Evolutionary conservation across 306 rosid species (phyloP), one percentile per base, ranked within the genome.

Genomic region (Begonia fuchsioides): DNA sequence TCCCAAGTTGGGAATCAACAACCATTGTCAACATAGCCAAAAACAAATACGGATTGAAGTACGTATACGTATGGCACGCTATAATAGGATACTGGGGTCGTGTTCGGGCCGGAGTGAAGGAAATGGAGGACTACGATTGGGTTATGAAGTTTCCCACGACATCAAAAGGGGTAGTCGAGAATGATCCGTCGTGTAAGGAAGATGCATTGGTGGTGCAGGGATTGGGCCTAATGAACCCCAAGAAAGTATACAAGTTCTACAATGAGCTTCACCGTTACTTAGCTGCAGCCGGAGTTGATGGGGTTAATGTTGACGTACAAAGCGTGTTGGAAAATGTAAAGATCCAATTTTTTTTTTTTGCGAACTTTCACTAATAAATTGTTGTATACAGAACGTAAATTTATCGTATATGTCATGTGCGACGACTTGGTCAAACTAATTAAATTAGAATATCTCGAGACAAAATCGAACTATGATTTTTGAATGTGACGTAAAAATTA

Each of bases 21-120:
- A 59, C n/a, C 49, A 68, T 84, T 0, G 95, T 84, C 14, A 54
- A 61, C 3, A 67, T 68, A 0, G 90, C 95, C 1, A 90, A 90
- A 40, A n/a, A 84, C 17, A 76, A 75, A 12, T 74, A 74, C 14
- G 87, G 76, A 12, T 11, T 90, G 51, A 75, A 79, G 15, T 70
- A 72, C 6, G 97, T 84, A 11, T 90, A 84, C 35, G 94, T 90
- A 0, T 90, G 97, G 97, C 97, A 90, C 55, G 95, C 97, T 0
- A 84, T 90, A 1, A 90, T 90, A 0, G 97, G 97, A 0, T 90
- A 90, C 45, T 90, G 97, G 97, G 97, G 97, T 3, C 95, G 97
- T 15, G 92, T 90, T 32, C 52, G 71, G 0, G 81, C 95, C 0
- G 94, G 81, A 0, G 77, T 50, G 53, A 69, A 77, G 69, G 95